Conservation (phyloP, 208 protist genomes). For the Acanthamoeba royreba region DNA sequence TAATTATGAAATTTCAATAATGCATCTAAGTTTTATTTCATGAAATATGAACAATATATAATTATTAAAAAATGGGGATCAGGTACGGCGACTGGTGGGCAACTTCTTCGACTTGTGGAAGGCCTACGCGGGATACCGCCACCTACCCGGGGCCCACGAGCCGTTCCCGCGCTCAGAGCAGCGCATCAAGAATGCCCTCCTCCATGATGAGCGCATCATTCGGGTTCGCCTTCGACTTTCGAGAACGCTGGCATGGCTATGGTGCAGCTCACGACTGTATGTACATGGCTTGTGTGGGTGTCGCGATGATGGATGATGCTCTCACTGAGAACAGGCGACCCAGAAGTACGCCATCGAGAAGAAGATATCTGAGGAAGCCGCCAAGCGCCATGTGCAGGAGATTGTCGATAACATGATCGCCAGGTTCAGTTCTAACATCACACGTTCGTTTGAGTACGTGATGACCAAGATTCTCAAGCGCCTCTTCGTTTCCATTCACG, state of each 20-base stretch:
- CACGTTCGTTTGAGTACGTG: neutral
- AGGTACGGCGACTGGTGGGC: neutral
- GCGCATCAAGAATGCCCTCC: neutral
- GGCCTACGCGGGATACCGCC: neutral
- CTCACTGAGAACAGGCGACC: neutral
- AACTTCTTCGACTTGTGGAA: conserved; percentile 37
- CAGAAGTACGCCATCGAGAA: neutral
- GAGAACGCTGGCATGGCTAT: too few species aligned
- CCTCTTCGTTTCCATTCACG: conserved; percentile 16
- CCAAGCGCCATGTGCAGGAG: neutral
- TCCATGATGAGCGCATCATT: neutral
- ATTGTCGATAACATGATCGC: conserved; percentile 8
- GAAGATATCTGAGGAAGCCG: neutral
- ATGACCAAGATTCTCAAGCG: neutral
- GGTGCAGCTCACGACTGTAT: too few species aligned
- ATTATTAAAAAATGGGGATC: too few species aligned
- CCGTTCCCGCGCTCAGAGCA: neutral
- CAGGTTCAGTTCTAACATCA: neutral
- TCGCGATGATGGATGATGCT: too few species aligned
- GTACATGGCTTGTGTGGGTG: too few species aligned
- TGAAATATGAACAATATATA: too few species aligned
- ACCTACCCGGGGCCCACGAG: neutral
- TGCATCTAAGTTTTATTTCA: too few species aligned
- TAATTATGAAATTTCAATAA: too few species aligned
- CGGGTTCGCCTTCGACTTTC: neutral